Conservation (phyloP, 768 basidiomycete species). For the Fistulinella prunicolor region DNA sequence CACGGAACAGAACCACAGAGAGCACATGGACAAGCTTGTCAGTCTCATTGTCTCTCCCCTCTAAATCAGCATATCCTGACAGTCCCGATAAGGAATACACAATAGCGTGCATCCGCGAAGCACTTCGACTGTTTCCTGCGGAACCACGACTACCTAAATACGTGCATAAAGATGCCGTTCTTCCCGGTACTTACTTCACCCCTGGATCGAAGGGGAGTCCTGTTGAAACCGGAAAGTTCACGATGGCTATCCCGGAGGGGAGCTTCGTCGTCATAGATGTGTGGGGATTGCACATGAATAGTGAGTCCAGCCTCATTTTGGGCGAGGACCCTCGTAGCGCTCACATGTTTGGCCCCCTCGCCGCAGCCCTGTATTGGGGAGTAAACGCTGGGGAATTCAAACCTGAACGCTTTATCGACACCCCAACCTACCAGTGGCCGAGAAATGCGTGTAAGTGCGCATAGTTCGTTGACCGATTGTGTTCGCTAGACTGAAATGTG, state of each 20-base stretch:
- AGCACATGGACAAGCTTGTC: conserved; percentile 38
- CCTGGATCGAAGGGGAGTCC: conserved; percentile 13
- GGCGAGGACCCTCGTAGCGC: too few relatives aligned
- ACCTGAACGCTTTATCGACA: conserved; percentile 51
- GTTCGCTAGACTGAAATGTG: too few relatives aligned
- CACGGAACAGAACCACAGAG: conserved; percentile 37
- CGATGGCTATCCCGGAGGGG: conserved; percentile 39
- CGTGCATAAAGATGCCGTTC: conserved; percentile 33
- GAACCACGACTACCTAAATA: conserved; percentile 36
- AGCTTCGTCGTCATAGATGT: conserved; percentile 41
- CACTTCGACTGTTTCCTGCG: conserved; percentile 42
- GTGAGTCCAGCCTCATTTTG: conserved; percentile 28
- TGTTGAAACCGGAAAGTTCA: conserved; percentile 29
- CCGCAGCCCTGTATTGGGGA: conserved; percentile 49
- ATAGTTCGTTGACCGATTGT: background rate
- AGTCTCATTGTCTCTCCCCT: conserved; percentile 5
- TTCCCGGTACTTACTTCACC: conserved; percentile 36
- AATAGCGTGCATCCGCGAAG: conserved; percentile 43
- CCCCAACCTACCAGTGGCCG: conserved; percentile 48
- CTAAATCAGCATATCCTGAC: background rate
- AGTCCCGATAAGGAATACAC: conserved; percentile 39
- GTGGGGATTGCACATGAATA: conserved; percentile 43
- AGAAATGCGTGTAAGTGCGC: conserved; percentile 43
- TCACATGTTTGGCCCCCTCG: too few relatives aligned
- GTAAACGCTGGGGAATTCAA: conserved; percentile 43